Evolutionary conservation across 495 filamentous ascomycete species (phyloP).

Genomic region (Lasiosphaeris hirsuta): DNA sequence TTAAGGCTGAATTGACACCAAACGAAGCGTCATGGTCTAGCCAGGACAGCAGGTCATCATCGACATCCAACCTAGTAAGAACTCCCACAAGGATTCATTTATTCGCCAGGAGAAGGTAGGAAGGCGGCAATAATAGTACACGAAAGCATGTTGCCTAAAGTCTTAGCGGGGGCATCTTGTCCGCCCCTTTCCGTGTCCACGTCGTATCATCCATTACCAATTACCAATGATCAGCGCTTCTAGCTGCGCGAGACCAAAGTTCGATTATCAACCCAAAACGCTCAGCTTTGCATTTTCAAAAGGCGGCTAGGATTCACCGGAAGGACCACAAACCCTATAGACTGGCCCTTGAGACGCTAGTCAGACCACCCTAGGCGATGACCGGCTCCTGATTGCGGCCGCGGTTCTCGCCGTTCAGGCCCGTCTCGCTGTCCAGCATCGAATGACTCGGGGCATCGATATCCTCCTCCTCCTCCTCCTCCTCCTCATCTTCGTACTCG

Average conservation of each 20-base stretch:
- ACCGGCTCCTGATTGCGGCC: constrained; percentile 40
- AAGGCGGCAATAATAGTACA: constrained; percentile 6
- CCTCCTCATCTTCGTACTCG: constrained; percentile 49
- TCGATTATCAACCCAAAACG: not conserved
- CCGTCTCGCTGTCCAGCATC: constrained; percentile 38
- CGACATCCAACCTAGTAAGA: not conserved
- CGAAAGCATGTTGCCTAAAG: constrained; percentile 1
- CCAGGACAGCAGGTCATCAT: too few relatives aligned
- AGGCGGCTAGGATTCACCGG: not conserved
- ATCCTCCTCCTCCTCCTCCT: constrained; percentile 54
- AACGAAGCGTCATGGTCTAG: too few relatives aligned
- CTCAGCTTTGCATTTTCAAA: not conserved
- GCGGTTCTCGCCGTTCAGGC: constrained; percentile 45
- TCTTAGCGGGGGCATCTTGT: not conserved
- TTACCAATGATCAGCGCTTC: not conserved
- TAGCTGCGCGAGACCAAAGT: not conserved
- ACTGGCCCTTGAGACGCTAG: not conserved
- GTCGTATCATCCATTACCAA: not conserved
- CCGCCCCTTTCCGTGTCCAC: not conserved
- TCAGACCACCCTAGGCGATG: constrained; percentile 19
- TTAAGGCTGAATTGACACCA: too few relatives aligned
- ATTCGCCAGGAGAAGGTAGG: not conserved
- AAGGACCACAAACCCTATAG: not conserved
- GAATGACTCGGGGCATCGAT: constrained; percentile 44
- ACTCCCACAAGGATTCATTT: not conserved